These are phyloP conservation scores for Auriscalpium vulgare DNA, from an alignment of 768 basidiomycete species.

Conservation along the genomic window DNA sequence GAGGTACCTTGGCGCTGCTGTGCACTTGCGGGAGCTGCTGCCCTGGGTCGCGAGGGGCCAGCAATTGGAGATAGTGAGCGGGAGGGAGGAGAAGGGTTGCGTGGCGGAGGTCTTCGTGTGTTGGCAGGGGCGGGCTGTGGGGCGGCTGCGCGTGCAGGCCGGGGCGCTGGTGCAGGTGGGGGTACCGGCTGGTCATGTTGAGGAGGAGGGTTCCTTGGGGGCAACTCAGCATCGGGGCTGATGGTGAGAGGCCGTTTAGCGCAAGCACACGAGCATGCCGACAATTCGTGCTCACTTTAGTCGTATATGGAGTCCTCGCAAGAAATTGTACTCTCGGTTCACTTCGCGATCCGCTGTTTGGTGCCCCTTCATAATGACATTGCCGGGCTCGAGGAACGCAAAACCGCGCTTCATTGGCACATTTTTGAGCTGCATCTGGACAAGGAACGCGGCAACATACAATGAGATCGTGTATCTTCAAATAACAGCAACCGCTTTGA, in stretches of 20 bases:
- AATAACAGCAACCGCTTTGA: not conserved
- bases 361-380: constrained; percentile 52
- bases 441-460: not conserved
- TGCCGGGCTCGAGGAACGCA: constrained; percentile 69
- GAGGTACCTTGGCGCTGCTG: not conserved
- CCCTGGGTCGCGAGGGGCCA: not conserved
- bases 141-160: constrained; percentile 1
- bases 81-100: not conserved
- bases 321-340: constrained; percentile 50
- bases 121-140: not conserved
- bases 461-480: too few species aligned
- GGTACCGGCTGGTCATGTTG: constrained; percentile 3
- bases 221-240: constrained; percentile 3
- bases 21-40: not conserved
- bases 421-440: constrained; percentile 62
- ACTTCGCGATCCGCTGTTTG: constrained; percentile 58
- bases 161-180: constrained; percentile 1
- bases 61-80: not conserved
- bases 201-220: constrained; percentile 1
- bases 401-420: constrained; percentile 62
- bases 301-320: constrained; percentile 48
- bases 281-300: constrained; percentile 43
- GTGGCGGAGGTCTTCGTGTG: constrained; percentile 7
- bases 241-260: not conserved
- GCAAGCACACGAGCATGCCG: not conserved